phyloP scores from a whole-genome alignment of 2,329 filamentous ascomycete genomes.

The Zelopaecilomyces penicillatus region DNA sequence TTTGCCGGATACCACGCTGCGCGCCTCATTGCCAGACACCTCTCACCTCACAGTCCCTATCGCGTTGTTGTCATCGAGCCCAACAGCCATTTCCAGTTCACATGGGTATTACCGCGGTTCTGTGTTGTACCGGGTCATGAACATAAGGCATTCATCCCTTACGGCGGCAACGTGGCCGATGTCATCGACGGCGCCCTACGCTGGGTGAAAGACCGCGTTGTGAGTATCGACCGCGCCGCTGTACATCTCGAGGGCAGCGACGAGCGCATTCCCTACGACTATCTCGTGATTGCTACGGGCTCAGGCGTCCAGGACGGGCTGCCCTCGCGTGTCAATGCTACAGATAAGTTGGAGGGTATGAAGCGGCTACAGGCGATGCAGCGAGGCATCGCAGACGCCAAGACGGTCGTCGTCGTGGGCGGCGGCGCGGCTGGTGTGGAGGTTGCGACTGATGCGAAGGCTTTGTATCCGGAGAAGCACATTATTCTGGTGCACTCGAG shows the following conservation, averaged over 20 bases:
- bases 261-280: slow-evolving; percentile 42
- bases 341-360: slow-evolving; percentile 34
- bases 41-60: slow-evolving; percentile 39
- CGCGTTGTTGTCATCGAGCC: slow-evolving; percentile 49
- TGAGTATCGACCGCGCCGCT: slow-evolving; percentile 24
- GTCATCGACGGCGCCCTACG: slow-evolving; percentile 24
- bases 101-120: slow-evolving; percentile 52
- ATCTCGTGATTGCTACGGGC: slow-evolving; percentile 50
- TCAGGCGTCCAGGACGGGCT: slow-evolving; percentile 33
- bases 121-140: slow-evolving; percentile 47
- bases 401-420: slow-evolving; percentile 42
- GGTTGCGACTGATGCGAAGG: slow-evolving; percentile 51
- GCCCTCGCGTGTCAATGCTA: slow-evolving; percentile 38
- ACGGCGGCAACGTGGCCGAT: slow-evolving; percentile 32
- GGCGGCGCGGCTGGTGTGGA: slow-evolving; percentile 56
- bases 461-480: slow-evolving; percentile 44
- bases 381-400: slow-evolving; percentile 31
- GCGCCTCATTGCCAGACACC: slow-evolving; percentile 35
- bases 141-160: slow-evolving; percentile 53
- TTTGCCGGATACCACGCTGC: slow-evolving; percentile 47
- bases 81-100: slow-evolving; percentile 53
- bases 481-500: slow-evolving; percentile 53
- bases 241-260: slow-evolving; percentile 32
- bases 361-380: slow-evolving; percentile 38
- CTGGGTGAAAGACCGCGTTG: slow-evolving; percentile 37